A percentile compares a stretch with the other conserved stretches of the same genome.
Conservation (phyloP, 306 rosid genomes). For the Sechiopsis laciniata region DNA sequence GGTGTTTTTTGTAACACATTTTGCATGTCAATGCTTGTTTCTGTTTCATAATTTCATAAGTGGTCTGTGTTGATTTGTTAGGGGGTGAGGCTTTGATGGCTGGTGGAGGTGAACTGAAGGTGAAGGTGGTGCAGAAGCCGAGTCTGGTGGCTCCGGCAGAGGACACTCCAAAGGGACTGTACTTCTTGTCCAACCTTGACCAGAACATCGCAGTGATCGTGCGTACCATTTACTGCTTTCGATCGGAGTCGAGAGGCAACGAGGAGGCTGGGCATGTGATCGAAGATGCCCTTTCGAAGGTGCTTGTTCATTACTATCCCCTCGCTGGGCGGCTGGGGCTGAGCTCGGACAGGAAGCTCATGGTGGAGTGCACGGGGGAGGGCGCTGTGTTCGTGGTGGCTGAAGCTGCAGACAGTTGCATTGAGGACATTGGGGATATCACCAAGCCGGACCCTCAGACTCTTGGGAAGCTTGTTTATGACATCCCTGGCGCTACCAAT, state of each 20-base stretch:
- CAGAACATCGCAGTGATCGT: slow-evolving; percentile 64
- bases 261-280: slow-evolving; percentile 44
- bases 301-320: slow-evolving; percentile 65
- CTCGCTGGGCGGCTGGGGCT: slow-evolving; percentile 49
- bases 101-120: slow-evolving; percentile 41
- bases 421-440: slow-evolving; percentile 61
- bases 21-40: not conserved
- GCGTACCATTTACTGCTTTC: slow-evolving; percentile 57
- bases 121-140: slow-evolving; percentile 41
- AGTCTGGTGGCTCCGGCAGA: slow-evolving; percentile 42
- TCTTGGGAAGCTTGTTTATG: slow-evolving; percentile 63
- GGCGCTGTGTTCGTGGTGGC: slow-evolving; percentile 88
- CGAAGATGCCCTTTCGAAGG: slow-evolving; percentile 45
- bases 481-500: slow-evolving; percentile 54
- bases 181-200: slow-evolving; percentile 72
- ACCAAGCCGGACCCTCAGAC: slow-evolving; percentile 60
- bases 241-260: slow-evolving; percentile 47
- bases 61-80: too few species aligned
- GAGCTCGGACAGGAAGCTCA: slow-evolving; percentile 67
- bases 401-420: slow-evolving; percentile 46
- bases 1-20: too few species aligned
- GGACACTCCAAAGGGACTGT: slow-evolving; percentile 54
- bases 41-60: too few species aligned
- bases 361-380: slow-evolving; percentile 62
- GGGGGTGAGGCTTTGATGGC: not conserved